Percentiles rank a stretch among this genome's conserved stretches.
Conservation (phyloP, 2,329 filamentous ascomycete genomes). For the Penicillium sp. region DNA sequence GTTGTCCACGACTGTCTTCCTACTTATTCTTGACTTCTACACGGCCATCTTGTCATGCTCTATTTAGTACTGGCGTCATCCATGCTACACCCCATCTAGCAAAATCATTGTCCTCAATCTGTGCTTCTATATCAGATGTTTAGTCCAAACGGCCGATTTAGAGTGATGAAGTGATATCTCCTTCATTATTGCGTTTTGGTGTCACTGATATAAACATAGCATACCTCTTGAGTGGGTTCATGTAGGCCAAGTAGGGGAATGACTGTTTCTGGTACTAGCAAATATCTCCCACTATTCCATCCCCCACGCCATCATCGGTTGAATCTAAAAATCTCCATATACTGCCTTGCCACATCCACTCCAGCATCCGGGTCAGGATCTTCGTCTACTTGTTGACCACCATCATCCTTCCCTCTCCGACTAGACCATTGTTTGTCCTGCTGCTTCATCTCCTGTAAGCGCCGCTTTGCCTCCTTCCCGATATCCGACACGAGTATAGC, state of each 20-base stretch:
- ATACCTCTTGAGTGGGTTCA: too few relatives aligned
- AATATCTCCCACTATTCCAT: too few relatives aligned
- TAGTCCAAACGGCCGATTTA: background rate
- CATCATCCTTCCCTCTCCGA: conserved; percentile 18
- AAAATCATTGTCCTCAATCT: background rate
- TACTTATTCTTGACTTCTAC: conserved; percentile 2
- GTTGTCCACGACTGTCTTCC: conserved; percentile 2
- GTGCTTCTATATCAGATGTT: background rate
- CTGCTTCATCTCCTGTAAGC: conserved; percentile 29
- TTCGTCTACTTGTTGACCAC: conserved; percentile 27
- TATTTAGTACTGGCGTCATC: background rate
- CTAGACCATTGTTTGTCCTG: conserved; percentile 17
- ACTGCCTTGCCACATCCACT: conserved; percentile 49
- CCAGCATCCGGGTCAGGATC: conserved; percentile 42
- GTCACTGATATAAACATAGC: background rate
- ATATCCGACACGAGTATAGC: conserved; percentile 48
- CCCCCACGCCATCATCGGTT: conserved; percentile 36
- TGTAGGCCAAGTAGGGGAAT: background rate
- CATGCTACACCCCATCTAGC: background rate
- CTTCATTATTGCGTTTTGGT: background rate
- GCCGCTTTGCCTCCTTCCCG: conserved; percentile 43
- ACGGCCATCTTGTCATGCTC: conserved; percentile 1
- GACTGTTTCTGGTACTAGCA: background rate
- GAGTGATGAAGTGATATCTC: background rate
- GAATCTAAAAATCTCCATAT: conserved; percentile 52